Percentiles rank a stretch among this genome's conserved stretches.
phyloP scores from a whole-genome alignment of 208 protist genomes.

The Acanthamoeba castellanii region DNA sequence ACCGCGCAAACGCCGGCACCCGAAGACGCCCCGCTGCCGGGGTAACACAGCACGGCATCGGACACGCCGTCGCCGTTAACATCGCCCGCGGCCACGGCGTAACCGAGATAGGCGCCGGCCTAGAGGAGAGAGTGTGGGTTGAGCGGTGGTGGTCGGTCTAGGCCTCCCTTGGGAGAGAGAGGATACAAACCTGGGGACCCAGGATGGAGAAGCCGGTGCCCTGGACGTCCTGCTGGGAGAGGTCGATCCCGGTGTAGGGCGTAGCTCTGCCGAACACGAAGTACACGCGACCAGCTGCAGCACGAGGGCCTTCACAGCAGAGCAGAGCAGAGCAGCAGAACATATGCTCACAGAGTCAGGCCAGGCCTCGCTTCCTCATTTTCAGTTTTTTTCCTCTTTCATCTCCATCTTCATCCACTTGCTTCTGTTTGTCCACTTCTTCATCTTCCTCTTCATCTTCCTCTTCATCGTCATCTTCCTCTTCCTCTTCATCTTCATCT shows the following conservation, averaged over 20 bases:
- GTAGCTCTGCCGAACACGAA: not conserved
- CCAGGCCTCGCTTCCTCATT: too few species aligned
- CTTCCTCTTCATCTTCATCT: too few species aligned
- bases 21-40: not conserved
- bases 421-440: too few species aligned
- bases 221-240: not conserved
- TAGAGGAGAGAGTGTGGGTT: not conserved
- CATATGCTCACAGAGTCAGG: too few species aligned
- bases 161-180: too few species aligned
- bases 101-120: not conserved
- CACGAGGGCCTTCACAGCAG: not conserved
- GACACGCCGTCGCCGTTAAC: slow-evolving; percentile 5
- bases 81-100: slow-evolving; percentile 7
- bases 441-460: too few species aligned
- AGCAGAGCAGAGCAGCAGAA: not conserved
- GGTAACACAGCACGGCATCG: not conserved
- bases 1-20: not conserved
- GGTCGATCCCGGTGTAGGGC: not conserved
- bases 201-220: not conserved
- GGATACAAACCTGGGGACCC: not conserved
- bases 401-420: too few species aligned
- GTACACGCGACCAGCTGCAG: not conserved
- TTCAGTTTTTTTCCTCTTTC: too few species aligned
- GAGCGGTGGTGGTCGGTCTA: not conserved
- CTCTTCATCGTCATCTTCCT: too few species aligned